phyloP scores from a whole-genome alignment of 2,329 filamentous ascomycete species.

The Hypomyces perniciosus region DNA sequence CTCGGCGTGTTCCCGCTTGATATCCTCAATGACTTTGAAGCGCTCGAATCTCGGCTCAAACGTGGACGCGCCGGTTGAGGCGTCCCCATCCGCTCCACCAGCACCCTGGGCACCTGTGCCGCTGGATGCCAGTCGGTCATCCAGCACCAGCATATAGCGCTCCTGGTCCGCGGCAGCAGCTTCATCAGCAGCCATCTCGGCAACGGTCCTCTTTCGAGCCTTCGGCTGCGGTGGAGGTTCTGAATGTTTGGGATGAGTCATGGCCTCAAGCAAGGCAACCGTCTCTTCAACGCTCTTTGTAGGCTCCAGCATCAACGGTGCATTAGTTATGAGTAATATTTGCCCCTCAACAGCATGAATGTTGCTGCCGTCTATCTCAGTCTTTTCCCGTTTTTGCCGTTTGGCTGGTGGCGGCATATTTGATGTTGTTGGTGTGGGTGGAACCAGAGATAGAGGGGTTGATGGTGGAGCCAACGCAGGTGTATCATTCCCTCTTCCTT shows the following conservation, averaged over 20 bases:
- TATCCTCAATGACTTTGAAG: constrained; percentile 86
- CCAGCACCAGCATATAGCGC: constrained; percentile 85
- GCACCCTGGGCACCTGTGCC: constrained; percentile 52
- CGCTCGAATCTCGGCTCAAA: constrained; percentile 85
- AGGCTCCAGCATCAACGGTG: constrained; percentile 71
- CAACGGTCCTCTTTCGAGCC: constrained; percentile 85
- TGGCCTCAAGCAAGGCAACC: constrained; percentile 62
- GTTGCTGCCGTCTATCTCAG: constrained; percentile 70
- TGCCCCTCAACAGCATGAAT: constrained; percentile 70
- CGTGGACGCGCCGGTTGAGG: constrained; percentile 61
- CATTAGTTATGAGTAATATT: constrained; percentile 65
- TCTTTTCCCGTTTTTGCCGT: constrained; percentile 62
- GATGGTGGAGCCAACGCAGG: constrained; percentile 55
- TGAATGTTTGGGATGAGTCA: constrained; percentile 72
- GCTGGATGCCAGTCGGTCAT: constrained; percentile 68
- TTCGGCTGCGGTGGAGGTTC: constrained; percentile 76
- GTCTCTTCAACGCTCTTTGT: constrained; percentile 63
- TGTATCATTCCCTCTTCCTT: constrained; percentile 24
- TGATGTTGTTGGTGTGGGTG: constrained; percentile 55
- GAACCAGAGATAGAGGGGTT: constrained; percentile 56
- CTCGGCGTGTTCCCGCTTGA: constrained; percentile 71
- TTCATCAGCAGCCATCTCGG: constrained; percentile 92
- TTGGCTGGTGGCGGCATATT: constrained; percentile 58
- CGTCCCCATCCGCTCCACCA: constrained; percentile 62
- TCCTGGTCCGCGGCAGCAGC: constrained; percentile 84